Base-by-base conservation (phyloP, 2,329 filamentous ascomycete species). In the Cercospora citrullina region DNA sequence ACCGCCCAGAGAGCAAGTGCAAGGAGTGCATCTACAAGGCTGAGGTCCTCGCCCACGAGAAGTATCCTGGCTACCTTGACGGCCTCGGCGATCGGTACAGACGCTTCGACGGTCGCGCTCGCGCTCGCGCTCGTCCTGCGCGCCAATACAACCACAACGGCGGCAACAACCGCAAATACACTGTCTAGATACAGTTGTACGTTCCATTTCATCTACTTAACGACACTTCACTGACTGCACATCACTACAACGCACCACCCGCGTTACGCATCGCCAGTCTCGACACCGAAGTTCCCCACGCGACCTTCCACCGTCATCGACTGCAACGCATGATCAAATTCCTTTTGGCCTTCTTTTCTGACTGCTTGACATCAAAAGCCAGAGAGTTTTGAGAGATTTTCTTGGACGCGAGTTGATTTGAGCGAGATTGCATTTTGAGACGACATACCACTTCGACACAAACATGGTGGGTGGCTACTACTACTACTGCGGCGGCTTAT, bases 21-120 rank as follows among this genome's bases (percentile, higher is more conserved):
- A 60, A 45, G 18, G 42, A 36, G 3, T 26, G n/a, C 36, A 59
- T 65, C 36, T 65, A 60, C 63, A 65, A 65, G 28, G 39, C 55
- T 28, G 63, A 65, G 31, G 58, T 60, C 5, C 26, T 60, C 4
- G 63, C 45, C 18, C 23, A 57, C 28, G 28, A 65, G 26, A 65
- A 65, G 33, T 31, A 48, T 23, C 39, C 42, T 0, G 39, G 39
- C 26, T 63, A 55, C 63, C 42, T 48, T 10, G 63, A 36, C n/a
- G 30, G 48, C 39, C 58, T 60, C n/a, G 39, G 55, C 30, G 45
- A 60, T 8, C 59, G 59, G n/a, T 61, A 45, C 33, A 30, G 53
- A 30, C 53, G 53, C 53, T 30, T 58, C 26, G 53, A 26, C n/a
- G 53, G 12, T 12, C 26, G 53, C 28, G 30, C 26, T 58, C 53